These are phyloP conservation scores for Gloeostereum incarnatum DNA, from an alignment of 768 basidiomycete genomes.

Conservation along the genomic window DNA sequence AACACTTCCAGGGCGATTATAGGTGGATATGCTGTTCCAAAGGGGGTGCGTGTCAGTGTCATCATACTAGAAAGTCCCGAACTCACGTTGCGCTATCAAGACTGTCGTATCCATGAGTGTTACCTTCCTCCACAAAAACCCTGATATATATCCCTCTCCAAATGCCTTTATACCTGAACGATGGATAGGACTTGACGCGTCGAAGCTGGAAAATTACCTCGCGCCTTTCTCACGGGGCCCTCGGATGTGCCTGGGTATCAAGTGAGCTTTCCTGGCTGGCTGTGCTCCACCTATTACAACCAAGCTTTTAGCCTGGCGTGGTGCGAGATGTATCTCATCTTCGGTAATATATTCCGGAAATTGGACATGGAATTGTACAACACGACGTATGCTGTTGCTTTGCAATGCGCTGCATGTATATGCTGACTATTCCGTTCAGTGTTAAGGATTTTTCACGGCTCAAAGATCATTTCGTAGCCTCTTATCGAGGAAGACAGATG, in stretches of 20 bases:
- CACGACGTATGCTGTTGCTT: too few species aligned
- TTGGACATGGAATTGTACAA: slow-evolving; percentile 9
- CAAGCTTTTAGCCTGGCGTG: slow-evolving; percentile 8
- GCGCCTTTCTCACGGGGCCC: slow-evolving; percentile 36
- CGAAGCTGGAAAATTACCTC: slow-evolving; percentile 28
- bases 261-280: slow-evolving; percentile 21
- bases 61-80: slow-evolving; percentile 5
- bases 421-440: too few species aligned
- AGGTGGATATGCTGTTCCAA: slow-evolving; percentile 23
- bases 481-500: too few species aligned
- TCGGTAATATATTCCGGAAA: slow-evolving; percentile 13
- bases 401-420: too few species aligned
- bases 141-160: slow-evolving; percentile 30
- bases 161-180: slow-evolving; percentile 28
- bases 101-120: slow-evolving; percentile 30
- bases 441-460: too few species aligned
- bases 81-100: slow-evolving; percentile 12
- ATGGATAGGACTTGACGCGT: slow-evolving; percentile 26
- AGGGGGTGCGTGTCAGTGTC: slow-evolving; percentile 19
- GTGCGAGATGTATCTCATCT: slow-evolving; percentile 11
- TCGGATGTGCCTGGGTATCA: slow-evolving; percentile 33
- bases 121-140: slow-evolving; percentile 26
- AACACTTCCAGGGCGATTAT: slow-evolving; percentile 22
- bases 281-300: too few species aligned
- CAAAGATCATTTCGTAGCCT: too few species aligned